Evolutionary conservation across 2,329 filamentous ascomycete genomes (phyloP).

Genomic region (Ramularia collo-cygni): DNA sequence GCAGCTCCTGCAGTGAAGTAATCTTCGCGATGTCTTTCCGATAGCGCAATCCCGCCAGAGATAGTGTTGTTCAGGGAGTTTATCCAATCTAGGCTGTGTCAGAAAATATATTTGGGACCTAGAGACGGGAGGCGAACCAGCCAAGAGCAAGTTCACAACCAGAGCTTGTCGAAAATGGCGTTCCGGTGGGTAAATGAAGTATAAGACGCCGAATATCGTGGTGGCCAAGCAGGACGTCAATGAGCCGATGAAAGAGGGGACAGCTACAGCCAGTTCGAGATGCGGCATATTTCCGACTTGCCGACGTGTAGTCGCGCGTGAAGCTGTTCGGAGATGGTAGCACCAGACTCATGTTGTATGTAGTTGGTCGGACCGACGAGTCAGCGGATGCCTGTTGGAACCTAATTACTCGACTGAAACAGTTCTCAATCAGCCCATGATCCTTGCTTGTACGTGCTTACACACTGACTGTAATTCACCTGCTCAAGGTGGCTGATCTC

Average conservation of each 20-base stretch:
- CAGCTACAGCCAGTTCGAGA: constrained; percentile 9
- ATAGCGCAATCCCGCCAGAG: constrained; percentile 34
- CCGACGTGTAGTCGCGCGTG: too few species aligned
- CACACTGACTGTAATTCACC: too few species aligned
- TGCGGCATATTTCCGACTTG: too few species aligned
- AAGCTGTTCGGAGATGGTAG: too few species aligned
- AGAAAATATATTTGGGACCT: neutral
- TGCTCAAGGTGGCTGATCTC: too few species aligned
- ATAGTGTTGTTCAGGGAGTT: constrained; percentile 40
- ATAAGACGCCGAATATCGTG: constrained; percentile 13
- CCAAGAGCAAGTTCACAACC: constrained; percentile 16
- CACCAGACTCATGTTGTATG: too few species aligned
- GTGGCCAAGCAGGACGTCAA: constrained; percentile 13
- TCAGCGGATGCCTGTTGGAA: too few species aligned
- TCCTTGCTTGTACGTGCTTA: too few species aligned
- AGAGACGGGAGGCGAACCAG: constrained; percentile 6
- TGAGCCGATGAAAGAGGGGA: constrained; percentile 18
- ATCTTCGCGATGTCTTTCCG: constrained; percentile 9
- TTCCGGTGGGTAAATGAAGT: constrained; percentile 15
- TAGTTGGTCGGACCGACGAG: too few species aligned
- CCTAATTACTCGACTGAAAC: too few species aligned
- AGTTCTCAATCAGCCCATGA: too few species aligned
- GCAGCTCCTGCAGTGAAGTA: constrained; percentile 24
- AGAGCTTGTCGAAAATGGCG: constrained; percentile 19
- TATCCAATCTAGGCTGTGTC: constrained; percentile 34